Percentiles rank a stretch among this genome's conserved stretches.
Evolutionary conservation across 176 grass and related monocot species (phyloP).

Genomic region (Phyllostachys edulis): DNA sequence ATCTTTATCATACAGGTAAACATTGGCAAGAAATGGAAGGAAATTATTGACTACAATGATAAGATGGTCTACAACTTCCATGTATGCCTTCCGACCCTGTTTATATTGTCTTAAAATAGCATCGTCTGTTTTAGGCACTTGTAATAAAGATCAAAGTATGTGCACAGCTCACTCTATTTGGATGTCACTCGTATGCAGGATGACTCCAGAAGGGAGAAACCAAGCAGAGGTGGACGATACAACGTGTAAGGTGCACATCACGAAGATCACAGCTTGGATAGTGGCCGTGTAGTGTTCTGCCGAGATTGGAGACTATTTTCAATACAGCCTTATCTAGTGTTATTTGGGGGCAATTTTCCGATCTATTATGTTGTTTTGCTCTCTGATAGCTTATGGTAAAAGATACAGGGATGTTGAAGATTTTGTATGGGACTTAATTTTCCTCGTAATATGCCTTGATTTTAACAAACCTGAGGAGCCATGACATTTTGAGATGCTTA

Average conservation of each 20-base stretch:
- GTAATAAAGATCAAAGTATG: background rate
- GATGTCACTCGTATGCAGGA: conserved; percentile 48
- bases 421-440: conserved; percentile 35
- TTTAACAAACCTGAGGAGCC: background rate
- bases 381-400: conserved; percentile 35
- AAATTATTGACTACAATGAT: conserved; percentile 82
- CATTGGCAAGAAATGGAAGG: conserved; percentile 99
- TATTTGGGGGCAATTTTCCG: conserved; percentile 30
- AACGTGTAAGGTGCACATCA: conserved; percentile 52
- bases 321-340: conserved; percentile 19
- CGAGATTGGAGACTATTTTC: background rate
- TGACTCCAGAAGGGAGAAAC: conserved; percentile 83
- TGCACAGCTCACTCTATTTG: conserved; percentile 17
- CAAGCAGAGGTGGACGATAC: conserved; percentile 83
- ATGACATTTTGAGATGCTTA: background rate
- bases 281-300: background rate
- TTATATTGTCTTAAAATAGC: background rate
- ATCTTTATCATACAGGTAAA: conserved; percentile 57
- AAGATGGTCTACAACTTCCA: conserved; percentile 96
- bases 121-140: background rate
- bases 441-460: conserved; percentile 3
- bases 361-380: conserved; percentile 30
- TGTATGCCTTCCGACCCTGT: conserved; percentile 48
- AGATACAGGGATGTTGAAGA: conserved; percentile 22
- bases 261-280: background rate